Percentiles rank a stretch among this genome's conserved stretches.
phyloP scores from a whole-genome alignment of 768 basidiomycete genomes.

The Mycena olivaceomarginata region DNA sequence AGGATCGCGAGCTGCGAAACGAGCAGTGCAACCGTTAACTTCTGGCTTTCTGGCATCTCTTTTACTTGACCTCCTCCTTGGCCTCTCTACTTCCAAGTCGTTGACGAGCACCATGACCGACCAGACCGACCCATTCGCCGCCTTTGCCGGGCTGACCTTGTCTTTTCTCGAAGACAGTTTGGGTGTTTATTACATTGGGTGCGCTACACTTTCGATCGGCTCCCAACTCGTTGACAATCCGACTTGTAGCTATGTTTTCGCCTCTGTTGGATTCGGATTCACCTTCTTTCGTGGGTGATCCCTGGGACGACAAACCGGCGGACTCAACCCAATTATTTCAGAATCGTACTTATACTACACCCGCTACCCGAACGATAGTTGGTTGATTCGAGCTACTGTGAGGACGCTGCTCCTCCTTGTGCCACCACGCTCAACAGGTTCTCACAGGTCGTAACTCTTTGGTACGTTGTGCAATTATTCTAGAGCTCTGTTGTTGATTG shows the following conservation, averaged over 20 bases:
- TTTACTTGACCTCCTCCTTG: too few species aligned
- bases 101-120: background rate
- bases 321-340: constrained; percentile 19
- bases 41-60: too few species aligned
- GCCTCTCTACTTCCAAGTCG: background rate
- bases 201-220: background rate
- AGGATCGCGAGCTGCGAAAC: too few species aligned
- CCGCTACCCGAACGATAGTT: constrained; percentile 46
- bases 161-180: constrained; percentile 46
- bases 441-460: constrained; percentile 39
- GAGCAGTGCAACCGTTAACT: too few species aligned
- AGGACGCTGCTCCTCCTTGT: too few species aligned
- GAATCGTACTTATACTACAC: constrained; percentile 55
- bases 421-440: too few species aligned
- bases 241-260: constrained; percentile 48
- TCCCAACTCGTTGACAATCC: background rate
- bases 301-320: background rate
- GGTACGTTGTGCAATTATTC: constrained; percentile 25
- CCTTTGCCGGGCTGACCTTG: constrained; percentile 28
- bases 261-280: constrained; percentile 52
- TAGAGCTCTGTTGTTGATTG: background rate
- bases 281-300: constrained; percentile 54
- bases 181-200: constrained; percentile 54
- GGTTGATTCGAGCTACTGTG: constrained; percentile 41
- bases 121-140: constrained; percentile 20